Conservation (phyloP, 306 rosid species). For the Abrus precatorius region DNA sequence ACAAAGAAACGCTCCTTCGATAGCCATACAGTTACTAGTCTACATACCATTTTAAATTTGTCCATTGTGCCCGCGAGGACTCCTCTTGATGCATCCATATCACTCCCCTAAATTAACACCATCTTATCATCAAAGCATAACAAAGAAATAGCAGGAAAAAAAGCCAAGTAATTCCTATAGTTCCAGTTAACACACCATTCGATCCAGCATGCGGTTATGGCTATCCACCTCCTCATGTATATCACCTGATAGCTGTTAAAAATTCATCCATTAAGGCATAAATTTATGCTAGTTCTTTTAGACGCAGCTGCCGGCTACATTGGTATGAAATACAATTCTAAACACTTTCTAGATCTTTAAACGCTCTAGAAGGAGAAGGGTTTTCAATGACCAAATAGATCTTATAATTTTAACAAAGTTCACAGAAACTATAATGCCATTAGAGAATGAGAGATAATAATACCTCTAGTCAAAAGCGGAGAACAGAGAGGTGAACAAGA, state of each 20-base stretch:
- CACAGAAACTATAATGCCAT: not conserved
- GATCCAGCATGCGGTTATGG: slow-evolving; percentile 90
- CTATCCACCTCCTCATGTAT: slow-evolving; percentile 91
- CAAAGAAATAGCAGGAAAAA: slow-evolving; percentile 26
- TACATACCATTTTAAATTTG: slow-evolving; percentile 84
- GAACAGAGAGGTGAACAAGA: slow-evolving; percentile 25
- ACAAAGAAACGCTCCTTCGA: slow-evolving; percentile 8
- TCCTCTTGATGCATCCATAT: slow-evolving; percentile 97
- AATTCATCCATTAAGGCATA: slow-evolving; percentile 38
- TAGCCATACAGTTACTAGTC: slow-evolving; percentile 3
- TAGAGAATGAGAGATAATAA: not conserved
- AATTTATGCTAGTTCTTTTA: slow-evolving; percentile 13
- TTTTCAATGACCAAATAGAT: slow-evolving; percentile 5
- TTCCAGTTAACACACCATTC: slow-evolving; percentile 71
- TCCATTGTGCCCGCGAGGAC: slow-evolving; percentile 93
- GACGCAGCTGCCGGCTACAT: slow-evolving; percentile 27
- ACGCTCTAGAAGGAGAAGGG: slow-evolving; percentile 8
- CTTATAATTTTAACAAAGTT: slow-evolving; percentile 24
- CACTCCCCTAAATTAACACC: slow-evolving; percentile 72
- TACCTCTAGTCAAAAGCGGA: slow-evolving; percentile 22
- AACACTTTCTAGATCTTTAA: slow-evolving; percentile 35
- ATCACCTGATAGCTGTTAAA: slow-evolving; percentile 92
- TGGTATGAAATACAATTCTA: slow-evolving; percentile 18
- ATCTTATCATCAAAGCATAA: slow-evolving; percentile 38
- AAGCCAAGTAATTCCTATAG: slow-evolving; percentile 14